Conservation (phyloP, 1,284 basidiomycete species). For the Clitocybe nebularis region DNA sequence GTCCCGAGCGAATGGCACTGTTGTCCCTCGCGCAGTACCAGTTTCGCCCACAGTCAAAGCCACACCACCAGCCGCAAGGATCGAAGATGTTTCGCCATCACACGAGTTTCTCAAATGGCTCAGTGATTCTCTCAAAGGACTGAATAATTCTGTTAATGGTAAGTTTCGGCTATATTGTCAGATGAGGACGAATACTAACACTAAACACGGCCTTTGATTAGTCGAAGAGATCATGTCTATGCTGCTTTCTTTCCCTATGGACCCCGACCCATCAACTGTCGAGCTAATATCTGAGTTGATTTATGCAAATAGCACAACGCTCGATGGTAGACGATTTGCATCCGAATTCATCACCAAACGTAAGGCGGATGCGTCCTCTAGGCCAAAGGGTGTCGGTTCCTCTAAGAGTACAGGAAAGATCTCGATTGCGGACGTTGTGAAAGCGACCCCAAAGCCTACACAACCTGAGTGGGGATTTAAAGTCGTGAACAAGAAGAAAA, state of each 20-base stretch:
- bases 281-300: conserved; percentile 92
- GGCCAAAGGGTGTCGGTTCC: conserved; percentile 39
- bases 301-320: conserved; percentile 89
- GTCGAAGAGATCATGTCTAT: conserved; percentile 93
- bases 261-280: conserved; percentile 75
- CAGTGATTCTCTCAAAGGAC: conserved; percentile 82
- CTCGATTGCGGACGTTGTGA: conserved; percentile 86
- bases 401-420: conserved; percentile 47
- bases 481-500: conserved; percentile 91
- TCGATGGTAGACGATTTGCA: conserved; percentile 94
- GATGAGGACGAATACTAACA: no score
- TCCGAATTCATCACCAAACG: conserved; percentile 86
- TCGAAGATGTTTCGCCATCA: conserved; percentile 70
- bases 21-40: conserved; percentile 26
- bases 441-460: conserved; percentile 77
- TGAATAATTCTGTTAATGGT: conserved; percentile 82
- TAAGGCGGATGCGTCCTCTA: conserved; percentile 68
- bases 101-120: conserved; percentile 93
- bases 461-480: conserved; percentile 83
- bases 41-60: conserved; percentile 36
- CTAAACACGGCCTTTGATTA: conserved; percentile 25
- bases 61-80: conserved; percentile 32
- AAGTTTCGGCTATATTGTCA: conserved; percentile 8
- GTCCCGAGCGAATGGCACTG: conserved; percentile 33
- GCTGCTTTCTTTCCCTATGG: conserved; percentile 86